phyloP scores from a whole-genome alignment of 441 rosid species.

The Adansonia gregorii region DNA sequence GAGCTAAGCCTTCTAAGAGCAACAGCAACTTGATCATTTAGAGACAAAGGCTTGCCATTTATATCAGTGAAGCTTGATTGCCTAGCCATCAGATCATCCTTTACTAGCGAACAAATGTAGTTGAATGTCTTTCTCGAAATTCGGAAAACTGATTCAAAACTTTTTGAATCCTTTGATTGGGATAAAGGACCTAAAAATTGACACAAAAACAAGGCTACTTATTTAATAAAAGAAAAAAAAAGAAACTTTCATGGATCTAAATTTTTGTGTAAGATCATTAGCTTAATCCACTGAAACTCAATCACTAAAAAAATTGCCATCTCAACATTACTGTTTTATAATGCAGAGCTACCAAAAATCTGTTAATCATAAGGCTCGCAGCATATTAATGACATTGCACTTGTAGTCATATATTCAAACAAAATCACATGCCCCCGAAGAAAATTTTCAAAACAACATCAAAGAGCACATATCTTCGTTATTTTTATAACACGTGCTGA shows the following conservation, averaged over 20 bases:
- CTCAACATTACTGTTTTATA: slow-evolving; percentile 12
- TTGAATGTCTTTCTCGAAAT: slow-evolving; percentile 74
- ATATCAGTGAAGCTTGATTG: slow-evolving; percentile 54
- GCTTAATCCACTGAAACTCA: background rate
- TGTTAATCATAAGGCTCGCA: background rate
- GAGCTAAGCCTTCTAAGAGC: slow-evolving; percentile 90
- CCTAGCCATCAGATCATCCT: slow-evolving; percentile 60
- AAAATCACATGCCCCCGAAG: background rate
- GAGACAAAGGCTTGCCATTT: slow-evolving; percentile 58
- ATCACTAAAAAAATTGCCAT: background rate
- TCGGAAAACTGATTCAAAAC: slow-evolving; percentile 66
- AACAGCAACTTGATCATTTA: slow-evolving; percentile 75
- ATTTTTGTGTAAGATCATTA: background rate
- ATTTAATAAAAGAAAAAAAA: background rate
- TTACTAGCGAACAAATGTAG: slow-evolving; percentile 76
- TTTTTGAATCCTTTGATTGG: slow-evolving; percentile 48
- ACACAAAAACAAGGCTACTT: slow-evolving; percentile 13
- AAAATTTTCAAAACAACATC: background rate
- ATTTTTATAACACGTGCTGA: slow-evolving; percentile 8
- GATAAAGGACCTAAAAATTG: slow-evolving; percentile 43
- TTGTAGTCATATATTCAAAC: background rate
- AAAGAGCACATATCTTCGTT: background rate
- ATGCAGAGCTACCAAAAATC: background rate
- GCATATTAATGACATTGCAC: background rate
- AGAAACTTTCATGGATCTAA: background rate